phyloP scores from a whole-genome alignment of 2,329 filamentous ascomycete species.

The Xylogone sp. region DNA sequence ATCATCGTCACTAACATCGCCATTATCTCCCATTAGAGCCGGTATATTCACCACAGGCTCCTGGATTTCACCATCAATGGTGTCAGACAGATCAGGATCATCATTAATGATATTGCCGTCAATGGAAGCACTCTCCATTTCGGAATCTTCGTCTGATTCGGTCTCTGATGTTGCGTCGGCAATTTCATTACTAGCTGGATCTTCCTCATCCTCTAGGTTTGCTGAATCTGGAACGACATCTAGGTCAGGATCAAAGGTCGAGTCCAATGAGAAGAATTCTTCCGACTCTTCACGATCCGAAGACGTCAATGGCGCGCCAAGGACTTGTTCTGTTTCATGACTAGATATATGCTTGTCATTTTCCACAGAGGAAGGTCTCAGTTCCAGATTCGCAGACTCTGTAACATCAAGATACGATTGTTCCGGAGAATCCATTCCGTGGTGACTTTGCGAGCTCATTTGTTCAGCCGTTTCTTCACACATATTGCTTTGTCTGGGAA shows the following conservation, averaged over 20 bases:
- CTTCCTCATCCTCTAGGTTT: background rate
- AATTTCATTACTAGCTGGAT: background rate
- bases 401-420: too few species aligned
- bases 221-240: background rate
- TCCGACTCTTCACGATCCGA: too few species aligned
- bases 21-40: constrained; percentile 10
- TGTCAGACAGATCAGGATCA: background rate
- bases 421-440: too few species aligned
- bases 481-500: too few species aligned
- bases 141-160: background rate
- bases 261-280: background rate
- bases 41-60: background rate
- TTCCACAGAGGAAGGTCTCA: too few species aligned
- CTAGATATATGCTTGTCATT: too few species aligned
- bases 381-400: too few species aligned
- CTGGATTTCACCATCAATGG: background rate
- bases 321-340: too few species aligned
- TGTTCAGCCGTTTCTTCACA: too few species aligned
- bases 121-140: background rate
- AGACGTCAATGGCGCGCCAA: too few species aligned
- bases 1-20: constrained; percentile 28
- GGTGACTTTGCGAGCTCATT: too few species aligned
- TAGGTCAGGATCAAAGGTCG: background rate
- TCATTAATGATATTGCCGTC: background rate
- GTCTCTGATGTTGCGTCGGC: background rate